phyloP scores from a whole-genome alignment of 2,329 filamentous ascomycete species.

The Torrubiella hemipterigena region DNA sequence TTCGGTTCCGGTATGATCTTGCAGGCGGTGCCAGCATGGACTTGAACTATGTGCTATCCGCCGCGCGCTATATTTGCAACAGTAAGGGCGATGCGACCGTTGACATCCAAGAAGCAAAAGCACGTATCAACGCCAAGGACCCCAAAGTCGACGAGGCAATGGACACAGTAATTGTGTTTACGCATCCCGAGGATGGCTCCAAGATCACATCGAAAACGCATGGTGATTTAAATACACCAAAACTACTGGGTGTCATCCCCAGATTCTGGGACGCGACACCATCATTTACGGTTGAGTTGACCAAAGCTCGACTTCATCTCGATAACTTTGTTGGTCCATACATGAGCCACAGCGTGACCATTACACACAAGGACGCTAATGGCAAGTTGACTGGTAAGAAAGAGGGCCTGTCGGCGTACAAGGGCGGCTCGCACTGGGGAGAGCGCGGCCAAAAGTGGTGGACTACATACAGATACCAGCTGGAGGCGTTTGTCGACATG shows the following conservation, averaged over 20 bases:
- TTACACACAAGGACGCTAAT: not conserved
- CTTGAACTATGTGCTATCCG: slow-evolving; percentile 4
- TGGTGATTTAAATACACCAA: slow-evolving; percentile 2
- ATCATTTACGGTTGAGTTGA: not conserved
- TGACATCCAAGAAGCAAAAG: not conserved
- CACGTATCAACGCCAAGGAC: not conserved
- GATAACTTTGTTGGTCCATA: slow-evolving; percentile 1
- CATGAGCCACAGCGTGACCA: not conserved
- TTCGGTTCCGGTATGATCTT: slow-evolving; percentile 4
- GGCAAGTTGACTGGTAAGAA: slow-evolving; percentile 1
- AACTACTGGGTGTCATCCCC: slow-evolving; percentile 1
- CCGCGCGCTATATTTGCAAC: slow-evolving; percentile 1
- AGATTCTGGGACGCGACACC: slow-evolving; percentile 3
- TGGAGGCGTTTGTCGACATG: slow-evolving; percentile 3
- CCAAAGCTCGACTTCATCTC: not conserved
- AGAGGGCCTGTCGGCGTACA: not conserved
- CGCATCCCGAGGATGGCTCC: not conserved
- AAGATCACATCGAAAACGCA: not conserved
- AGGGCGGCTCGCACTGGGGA: slow-evolving; percentile 2
- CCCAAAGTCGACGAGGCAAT: slow-evolving; percentile 5
- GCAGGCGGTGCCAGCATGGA: slow-evolving; percentile 5
- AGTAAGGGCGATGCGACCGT: not conserved
- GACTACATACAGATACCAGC: slow-evolving; percentile 2
- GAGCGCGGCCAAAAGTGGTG: slow-evolving; percentile 3
- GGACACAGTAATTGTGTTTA: too few species aligned